Evolutionary conservation across 208 protist species (phyloP).

Genomic region (Trypanosoma lewisi): DNA sequence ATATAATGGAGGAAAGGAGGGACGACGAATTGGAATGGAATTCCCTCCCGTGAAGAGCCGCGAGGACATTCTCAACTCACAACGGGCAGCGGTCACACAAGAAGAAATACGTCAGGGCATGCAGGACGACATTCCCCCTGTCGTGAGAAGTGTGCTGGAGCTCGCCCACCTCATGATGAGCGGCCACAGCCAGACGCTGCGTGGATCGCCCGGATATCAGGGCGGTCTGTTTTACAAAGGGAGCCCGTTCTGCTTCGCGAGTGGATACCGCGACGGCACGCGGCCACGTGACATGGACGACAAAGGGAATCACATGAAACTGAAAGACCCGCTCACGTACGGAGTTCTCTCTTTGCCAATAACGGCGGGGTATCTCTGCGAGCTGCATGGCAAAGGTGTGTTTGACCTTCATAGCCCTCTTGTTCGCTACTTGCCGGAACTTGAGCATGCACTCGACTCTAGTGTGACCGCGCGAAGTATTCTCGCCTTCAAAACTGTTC

Average conservation of each 20-base stretch:
- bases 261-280: conserved; percentile 70
- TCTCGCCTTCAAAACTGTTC: conserved; percentile 54
- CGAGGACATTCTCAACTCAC: conserved; percentile 40
- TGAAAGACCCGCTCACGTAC: conserved; percentile 81
- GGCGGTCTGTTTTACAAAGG: conserved; percentile 79
- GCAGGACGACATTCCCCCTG: conserved; percentile 67
- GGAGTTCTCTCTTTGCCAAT: conserved; percentile 66
- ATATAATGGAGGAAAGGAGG: background rate
- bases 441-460: conserved; percentile 37
- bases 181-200: conserved; percentile 74
- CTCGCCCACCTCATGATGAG: conserved; percentile 75
- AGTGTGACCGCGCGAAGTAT: conserved; percentile 63
- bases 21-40: conserved; percentile 46
- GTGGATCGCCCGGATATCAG: conserved; percentile 69
- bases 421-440: conserved; percentile 55
- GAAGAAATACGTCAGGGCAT: conserved; percentile 56
- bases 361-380: conserved; percentile 68
- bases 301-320: conserved; percentile 80
- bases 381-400: conserved; percentile 60
- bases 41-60: conserved; percentile 70
- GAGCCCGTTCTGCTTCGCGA: conserved; percentile 76
- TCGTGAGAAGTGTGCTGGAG: conserved; percentile 82
- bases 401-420: conserved; percentile 65
- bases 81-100: conserved; percentile 44
- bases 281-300: conserved; percentile 75